Percentiles rank a stretch among this genome's conserved stretches.
Conservation (phyloP, 2,329 filamentous ascomycete genomes). For the Fonsecaea erecta region DNA sequence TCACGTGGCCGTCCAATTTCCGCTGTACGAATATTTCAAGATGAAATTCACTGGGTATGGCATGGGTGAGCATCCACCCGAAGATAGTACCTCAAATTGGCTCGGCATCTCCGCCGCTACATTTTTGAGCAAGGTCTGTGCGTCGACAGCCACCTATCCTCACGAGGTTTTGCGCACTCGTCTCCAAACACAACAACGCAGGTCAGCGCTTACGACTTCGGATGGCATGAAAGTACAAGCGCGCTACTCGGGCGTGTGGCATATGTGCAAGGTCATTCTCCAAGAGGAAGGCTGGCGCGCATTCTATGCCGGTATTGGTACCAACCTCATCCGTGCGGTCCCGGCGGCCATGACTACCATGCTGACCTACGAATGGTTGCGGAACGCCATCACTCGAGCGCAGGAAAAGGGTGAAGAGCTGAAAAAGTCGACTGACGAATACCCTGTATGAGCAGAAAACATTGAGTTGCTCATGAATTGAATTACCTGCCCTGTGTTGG, state of each 20-base stretch:
- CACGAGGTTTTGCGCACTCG: constrained; percentile 95
- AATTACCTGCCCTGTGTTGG: constrained; percentile 14
- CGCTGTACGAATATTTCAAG: constrained; percentile 92
- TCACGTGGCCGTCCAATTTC: constrained; percentile 96
- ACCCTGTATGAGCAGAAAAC: constrained; percentile 12
- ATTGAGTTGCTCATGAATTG: background rate
- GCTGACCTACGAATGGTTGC: constrained; percentile 88
- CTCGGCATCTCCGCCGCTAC: constrained; percentile 84
- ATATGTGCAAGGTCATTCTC: constrained; percentile 82
- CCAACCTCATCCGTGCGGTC: constrained; percentile 94
- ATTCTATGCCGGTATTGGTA: constrained; percentile 96
- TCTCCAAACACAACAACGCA: constrained; percentile 86
- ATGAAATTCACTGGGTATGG: constrained; percentile 85
- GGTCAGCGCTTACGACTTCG: constrained; percentile 58
- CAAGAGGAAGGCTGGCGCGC: constrained; percentile 92
- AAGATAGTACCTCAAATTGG: constrained; percentile 70
- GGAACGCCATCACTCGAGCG: constrained; percentile 57
- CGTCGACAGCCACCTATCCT: constrained; percentile 93
- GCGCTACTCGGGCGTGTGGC: constrained; percentile 76
- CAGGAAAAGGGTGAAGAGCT: constrained; percentile 52
- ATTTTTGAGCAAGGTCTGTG: constrained; percentile 90
- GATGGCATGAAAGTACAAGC: constrained; percentile 61
- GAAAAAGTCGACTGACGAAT: constrained; percentile 19
- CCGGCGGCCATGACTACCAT: constrained; percentile 96
- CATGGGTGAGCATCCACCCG: constrained; percentile 72